phyloP scores from a whole-genome alignment of 2,329 filamentous ascomycete genomes.

The Lecanoromycetidae sp. region DNA sequence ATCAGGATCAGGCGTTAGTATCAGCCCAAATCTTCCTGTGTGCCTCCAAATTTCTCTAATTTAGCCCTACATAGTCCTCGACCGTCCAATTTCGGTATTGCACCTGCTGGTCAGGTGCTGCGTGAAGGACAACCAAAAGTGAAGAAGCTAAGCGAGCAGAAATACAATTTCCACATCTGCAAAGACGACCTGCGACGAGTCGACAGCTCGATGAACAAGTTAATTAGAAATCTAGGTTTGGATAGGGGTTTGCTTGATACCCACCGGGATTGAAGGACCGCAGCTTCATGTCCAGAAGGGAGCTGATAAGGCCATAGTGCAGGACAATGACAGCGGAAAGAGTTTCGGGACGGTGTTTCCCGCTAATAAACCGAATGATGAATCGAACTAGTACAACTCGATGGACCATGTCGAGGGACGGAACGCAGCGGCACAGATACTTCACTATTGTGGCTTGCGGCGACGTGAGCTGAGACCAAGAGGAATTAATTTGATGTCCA shows the following conservation, averaged over 20 bases:
- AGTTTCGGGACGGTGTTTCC: background rate
- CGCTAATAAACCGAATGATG: background rate
- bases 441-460: background rate
- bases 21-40: background rate
- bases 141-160: background rate
- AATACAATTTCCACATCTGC: background rate
- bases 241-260: too few species aligned
- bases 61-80: background rate
- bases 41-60: background rate
- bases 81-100: background rate
- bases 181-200: background rate
- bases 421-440: background rate
- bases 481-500: background rate
- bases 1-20: background rate
- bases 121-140: background rate
- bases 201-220: background rate
- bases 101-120: background rate
- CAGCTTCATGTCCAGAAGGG: background rate
- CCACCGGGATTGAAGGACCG: background rate
- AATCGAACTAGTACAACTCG: background rate
- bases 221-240: background rate
- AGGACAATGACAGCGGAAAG: background rate
- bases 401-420: background rate
- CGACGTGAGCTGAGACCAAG: conserved; percentile 1
- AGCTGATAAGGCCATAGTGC: background rate